Percentiles rank a stretch among this genome's conserved stretches.
These are phyloP conservation scores for Claviceps spartinae DNA, from an alignment of 2,329 filamentous ascomycete genomes.

Conservation along the genomic window DNA sequence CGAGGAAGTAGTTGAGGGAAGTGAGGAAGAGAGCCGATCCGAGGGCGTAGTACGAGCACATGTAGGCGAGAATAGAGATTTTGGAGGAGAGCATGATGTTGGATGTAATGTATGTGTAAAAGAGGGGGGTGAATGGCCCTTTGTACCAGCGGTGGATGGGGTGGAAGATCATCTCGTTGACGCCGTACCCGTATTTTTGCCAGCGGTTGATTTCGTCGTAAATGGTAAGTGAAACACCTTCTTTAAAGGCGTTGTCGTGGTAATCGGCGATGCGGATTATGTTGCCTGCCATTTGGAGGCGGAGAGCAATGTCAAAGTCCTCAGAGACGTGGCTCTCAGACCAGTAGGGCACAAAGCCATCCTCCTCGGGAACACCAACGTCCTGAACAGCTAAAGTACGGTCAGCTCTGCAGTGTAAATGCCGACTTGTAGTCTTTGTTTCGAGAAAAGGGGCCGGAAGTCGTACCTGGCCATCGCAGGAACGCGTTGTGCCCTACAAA, in stretches of 20 bases:
- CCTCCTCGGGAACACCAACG: slow-evolving; percentile 12
- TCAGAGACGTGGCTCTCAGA: slow-evolving; percentile 65
- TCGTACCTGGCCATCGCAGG: slow-evolving; percentile 44
- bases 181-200: slow-evolving; percentile 63
- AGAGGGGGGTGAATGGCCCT: slow-evolving; percentile 53
- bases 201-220: slow-evolving; percentile 60
- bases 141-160: slow-evolving; percentile 49
- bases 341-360: slow-evolving; percentile 55
- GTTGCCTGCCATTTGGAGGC: slow-evolving; percentile 55
- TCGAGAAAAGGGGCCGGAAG: too few relatives aligned
- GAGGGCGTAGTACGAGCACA: slow-evolving; percentile 60
- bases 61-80: slow-evolving; percentile 57
- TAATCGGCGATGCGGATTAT: slow-evolving; percentile 56
- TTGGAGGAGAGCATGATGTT: slow-evolving; percentile 53
- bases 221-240: slow-evolving; percentile 59
- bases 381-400: slow-evolving; percentile 19
- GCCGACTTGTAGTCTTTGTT: not conserved
- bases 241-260: slow-evolving; percentile 56
- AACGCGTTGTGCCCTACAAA: slow-evolving; percentile 72
- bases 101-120: slow-evolving; percentile 44
- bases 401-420: not conserved
- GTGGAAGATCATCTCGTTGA: slow-evolving; percentile 58
- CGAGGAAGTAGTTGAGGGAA: slow-evolving; percentile 54
- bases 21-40: slow-evolving; percentile 55
- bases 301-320: slow-evolving; percentile 63